A percentile compares a stretch with the other conserved stretches of the same genome.
Conservation (phyloP, 441 rosid genomes). For the Mallotus repandus region DNA sequence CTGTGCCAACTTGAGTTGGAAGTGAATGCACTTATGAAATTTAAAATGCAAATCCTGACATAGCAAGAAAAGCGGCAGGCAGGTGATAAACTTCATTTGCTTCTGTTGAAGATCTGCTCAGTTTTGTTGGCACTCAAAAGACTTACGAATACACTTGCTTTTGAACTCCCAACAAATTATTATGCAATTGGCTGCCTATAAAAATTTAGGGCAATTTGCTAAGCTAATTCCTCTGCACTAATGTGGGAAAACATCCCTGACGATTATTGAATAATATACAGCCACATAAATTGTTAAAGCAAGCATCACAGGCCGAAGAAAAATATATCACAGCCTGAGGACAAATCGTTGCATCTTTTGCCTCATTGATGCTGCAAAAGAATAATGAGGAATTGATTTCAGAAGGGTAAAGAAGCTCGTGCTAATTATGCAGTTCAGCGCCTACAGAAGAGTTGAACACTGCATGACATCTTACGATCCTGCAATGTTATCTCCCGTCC, state of each 20-base stretch:
- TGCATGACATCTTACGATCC: not conserved
- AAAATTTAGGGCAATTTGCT: not conserved
- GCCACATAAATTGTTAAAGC: not conserved
- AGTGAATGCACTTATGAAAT: no score
- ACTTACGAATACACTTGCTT: not conserved
- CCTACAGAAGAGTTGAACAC: not conserved
- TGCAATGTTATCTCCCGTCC: not conserved
- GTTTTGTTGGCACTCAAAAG: not conserved
- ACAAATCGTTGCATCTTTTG: not conserved
- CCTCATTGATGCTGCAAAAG: slow-evolving; percentile 5
- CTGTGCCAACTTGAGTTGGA: no score
- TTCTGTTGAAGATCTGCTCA: not conserved
- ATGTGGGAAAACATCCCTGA: not conserved
- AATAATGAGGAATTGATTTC: slow-evolving; percentile 9
- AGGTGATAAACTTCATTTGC: not conserved
- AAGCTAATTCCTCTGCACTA: not conserved
- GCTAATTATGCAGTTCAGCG: not conserved
- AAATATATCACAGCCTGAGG: not conserved
- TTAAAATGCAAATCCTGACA: not conserved
- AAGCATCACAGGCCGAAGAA: not conserved
- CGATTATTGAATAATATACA: not conserved
- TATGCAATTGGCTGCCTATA: not conserved
- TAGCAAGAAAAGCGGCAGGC: not conserved
- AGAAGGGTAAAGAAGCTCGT: not conserved
- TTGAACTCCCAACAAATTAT: not conserved